Conservation (phyloP, 768 basidiomycete species). For the Mycena maculata region DNA sequence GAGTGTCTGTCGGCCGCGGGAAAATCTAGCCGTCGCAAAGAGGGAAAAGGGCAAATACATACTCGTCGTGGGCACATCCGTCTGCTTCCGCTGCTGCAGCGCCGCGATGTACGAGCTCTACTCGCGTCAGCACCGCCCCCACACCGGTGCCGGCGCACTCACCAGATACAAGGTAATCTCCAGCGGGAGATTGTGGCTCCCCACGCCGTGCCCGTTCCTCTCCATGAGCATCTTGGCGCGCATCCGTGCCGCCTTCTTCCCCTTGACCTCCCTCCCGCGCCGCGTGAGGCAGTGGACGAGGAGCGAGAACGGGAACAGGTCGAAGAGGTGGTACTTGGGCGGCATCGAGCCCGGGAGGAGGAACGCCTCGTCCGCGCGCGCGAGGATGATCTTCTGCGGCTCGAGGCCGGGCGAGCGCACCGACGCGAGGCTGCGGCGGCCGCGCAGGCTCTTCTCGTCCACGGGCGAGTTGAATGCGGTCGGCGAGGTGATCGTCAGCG, state of each 20-base stretch:
- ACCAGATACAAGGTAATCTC: constrained; percentile 79
- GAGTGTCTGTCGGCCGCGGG: constrained; percentile 51
- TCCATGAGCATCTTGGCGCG: constrained; percentile 58
- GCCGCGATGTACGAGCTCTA: constrained; percentile 77
- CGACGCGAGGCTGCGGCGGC: constrained; percentile 11
- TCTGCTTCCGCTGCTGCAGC: constrained; percentile 64
- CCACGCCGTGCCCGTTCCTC: constrained; percentile 42
- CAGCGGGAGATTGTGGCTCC: constrained; percentile 73
- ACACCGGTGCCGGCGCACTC: constrained; percentile 32
- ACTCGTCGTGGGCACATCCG: constrained; percentile 74
- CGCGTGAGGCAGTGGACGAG: constrained; percentile 59
- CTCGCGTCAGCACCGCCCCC: neutral
- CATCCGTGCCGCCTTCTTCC: constrained; percentile 69
- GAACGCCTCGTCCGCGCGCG: constrained; percentile 56
- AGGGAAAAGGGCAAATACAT: constrained; percentile 38
- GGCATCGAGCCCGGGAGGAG: constrained; percentile 67
- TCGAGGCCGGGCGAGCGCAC: constrained; percentile 23
- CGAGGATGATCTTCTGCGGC: constrained; percentile 49
- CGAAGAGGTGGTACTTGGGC: constrained; percentile 69
- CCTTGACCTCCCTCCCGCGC: constrained; percentile 62
- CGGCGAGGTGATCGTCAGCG: constrained; percentile 41
- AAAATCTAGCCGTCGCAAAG: neutral
- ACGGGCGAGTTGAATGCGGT: constrained; percentile 26
- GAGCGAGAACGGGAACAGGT: constrained; percentile 78
- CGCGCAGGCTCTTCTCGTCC: constrained; percentile 22